phyloP scores from a whole-genome alignment of 2,329 filamentous ascomycete genomes.

The Domatiomyces globalis region DNA sequence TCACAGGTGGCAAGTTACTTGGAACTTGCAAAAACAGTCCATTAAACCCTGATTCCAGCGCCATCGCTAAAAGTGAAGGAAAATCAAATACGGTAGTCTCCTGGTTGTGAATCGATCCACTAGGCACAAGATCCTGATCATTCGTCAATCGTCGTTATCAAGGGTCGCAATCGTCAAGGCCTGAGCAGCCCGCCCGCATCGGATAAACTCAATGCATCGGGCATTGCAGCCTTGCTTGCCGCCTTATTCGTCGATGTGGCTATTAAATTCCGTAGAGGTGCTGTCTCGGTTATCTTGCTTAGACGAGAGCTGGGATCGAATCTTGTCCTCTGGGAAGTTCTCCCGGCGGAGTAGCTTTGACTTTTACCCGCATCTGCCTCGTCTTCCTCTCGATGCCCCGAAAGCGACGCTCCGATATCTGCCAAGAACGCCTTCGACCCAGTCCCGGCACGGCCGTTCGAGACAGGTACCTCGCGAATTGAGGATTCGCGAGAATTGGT shows the following conservation, averaged over 20 bases:
- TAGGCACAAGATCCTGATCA: not conserved
- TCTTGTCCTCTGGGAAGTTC: not conserved
- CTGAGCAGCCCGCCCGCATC: constrained; percentile 19
- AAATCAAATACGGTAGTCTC: not conserved
- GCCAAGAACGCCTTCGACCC: constrained; percentile 15
- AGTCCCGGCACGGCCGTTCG: constrained; percentile 3
- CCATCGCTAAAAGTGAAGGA: constrained; percentile 14
- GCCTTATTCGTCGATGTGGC: not conserved
- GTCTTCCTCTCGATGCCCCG: constrained; percentile 10
- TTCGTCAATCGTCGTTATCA: not conserved
- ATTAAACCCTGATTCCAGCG: constrained; percentile 4
- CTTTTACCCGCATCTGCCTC: not conserved
- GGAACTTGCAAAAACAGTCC: not conserved
- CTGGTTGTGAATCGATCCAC: not conserved
- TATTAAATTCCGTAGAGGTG: constrained; percentile 37
- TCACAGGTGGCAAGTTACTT: not conserved
- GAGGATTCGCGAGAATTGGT: constrained; percentile 19
- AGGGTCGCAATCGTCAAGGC: constrained; percentile 3
- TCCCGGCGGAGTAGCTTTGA: not conserved
- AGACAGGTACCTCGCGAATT: constrained; percentile 6
- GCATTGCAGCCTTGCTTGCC: not conserved
- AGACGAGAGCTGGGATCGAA: constrained; percentile 19
- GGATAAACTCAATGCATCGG: constrained; percentile 24
- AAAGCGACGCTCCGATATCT: constrained; percentile 17
- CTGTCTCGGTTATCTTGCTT: constrained; percentile 23